Evolutionary conservation across 305 asterid species (phyloP), one percentile per base, ranked within the genome.

Genomic region (Rubia tinctorum): DNA sequence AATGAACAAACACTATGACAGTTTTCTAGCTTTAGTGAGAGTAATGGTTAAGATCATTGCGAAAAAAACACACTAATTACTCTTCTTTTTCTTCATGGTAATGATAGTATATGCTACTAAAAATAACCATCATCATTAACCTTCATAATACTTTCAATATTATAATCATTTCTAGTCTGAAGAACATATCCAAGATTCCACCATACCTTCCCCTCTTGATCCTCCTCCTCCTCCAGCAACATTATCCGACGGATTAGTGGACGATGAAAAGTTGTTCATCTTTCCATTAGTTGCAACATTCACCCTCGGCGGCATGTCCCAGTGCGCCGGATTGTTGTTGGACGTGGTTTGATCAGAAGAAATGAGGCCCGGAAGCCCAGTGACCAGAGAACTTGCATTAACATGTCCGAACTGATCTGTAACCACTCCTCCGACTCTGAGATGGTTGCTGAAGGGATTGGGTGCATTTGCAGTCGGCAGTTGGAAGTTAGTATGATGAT

Each of bases 151-250:
- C 76, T 79, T 83, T 80, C 85, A 71, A 74, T 61, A 55, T 55
- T 76, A 66, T 73, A 82, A 86, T 87, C 80, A 87, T 80, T 81
- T 79, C 88, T 79, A 78, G 45, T 88, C 95, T 76, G 89, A 87
- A 75, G 88, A 84, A 84, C 84, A 76, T 77, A 90, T 79, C 95
- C 93, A 90, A 61, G 91, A 81, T 74, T 88, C 97, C 83, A 79
- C 80, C 90, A 73, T 83, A 81, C 94, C 96, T 83, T 80, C 88
- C 12, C 88, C 86, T 42, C 88, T 76, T 44, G 69, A 27, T 82
- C 89, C 72, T 73, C 64, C 78, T 73, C 80, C 55, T 81, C 81
- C 12, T 82, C 85, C 45, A 43, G 45, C 45, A 43, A 43, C 45
- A 43, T 43, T 43, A 43, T 43, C 44, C 23, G 84, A 56, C 1